Evolutionary conservation across 805 yeast species (phyloP).

Genomic region (Saturnispora ahearnii): DNA sequence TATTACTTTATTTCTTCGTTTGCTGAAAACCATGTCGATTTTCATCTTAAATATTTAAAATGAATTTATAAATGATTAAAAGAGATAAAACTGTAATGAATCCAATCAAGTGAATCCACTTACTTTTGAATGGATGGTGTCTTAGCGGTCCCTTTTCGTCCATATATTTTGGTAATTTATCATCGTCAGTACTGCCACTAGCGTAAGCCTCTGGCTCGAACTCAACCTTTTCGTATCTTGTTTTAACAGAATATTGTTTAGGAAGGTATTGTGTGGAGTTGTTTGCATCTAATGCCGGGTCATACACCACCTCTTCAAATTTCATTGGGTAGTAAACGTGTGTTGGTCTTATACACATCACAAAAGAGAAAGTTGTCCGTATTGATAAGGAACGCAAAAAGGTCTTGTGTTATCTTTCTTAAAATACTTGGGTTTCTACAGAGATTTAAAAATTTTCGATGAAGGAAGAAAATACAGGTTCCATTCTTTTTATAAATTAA

Average conservation of each 20-base stretch:
- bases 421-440: background rate
- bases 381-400: background rate
- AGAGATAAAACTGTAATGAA: background rate
- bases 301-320: conserved; percentile 24
- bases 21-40: conserved; percentile 73
- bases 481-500: background rate
- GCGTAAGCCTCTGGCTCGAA: background rate
- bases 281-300: conserved; percentile 22
- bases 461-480: background rate
- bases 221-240: background rate
- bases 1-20: conserved; percentile 79
- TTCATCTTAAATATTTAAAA: conserved; percentile 56
- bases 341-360: conserved; percentile 3
- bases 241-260: conserved; percentile 24
- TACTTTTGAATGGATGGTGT: background rate
- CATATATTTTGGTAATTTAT: background rate
- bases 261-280: conserved; percentile 27
- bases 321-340: conserved; percentile 6
- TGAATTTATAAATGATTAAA: background rate
- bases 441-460: background rate
- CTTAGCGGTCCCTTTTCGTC: background rate
- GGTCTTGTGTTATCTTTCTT: background rate
- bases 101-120: too few species aligned
- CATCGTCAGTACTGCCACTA: background rate
- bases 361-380: background rate